Evolutionary conservation across 306 rosid genomes (phyloP).

Genomic region (Cyclanthera cordifolia): DNA sequence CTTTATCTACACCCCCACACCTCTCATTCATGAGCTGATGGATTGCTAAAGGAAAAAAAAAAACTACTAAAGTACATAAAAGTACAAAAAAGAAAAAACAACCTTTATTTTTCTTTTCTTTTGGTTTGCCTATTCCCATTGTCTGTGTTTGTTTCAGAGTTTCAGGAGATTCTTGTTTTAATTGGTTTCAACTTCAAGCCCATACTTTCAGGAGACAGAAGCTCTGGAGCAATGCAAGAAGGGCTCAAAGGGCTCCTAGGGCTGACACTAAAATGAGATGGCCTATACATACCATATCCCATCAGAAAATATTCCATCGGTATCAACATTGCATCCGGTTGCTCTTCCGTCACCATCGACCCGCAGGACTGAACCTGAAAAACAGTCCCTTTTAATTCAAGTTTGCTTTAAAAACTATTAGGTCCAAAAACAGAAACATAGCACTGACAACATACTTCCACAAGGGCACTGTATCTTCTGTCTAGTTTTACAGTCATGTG

Average conservation of each 20-base stretch:
- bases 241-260: conserved; percentile 82
- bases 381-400: too few relatives aligned
- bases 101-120: too few relatives aligned
- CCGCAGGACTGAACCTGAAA: conserved; percentile 98
- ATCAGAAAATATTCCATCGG: conserved; percentile 82
- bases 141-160: too few relatives aligned
- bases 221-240: conserved; percentile 84
- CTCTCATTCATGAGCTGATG: too few relatives aligned
- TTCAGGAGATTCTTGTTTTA: conserved; percentile 61
- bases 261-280: conserved; percentile 51
- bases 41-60: too few relatives aligned
- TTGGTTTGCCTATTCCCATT: too few relatives aligned
- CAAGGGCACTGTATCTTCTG: conserved; percentile 65
- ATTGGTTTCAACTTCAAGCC: conserved; percentile 87
- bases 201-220: conserved; percentile 95
- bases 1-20: too few relatives aligned
- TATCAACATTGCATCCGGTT: conserved; percentile 89
- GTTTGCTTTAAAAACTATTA: too few relatives aligned
- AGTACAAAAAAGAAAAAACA: too few relatives aligned
- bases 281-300: conserved; percentile 79
- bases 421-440: too few relatives aligned
- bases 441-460: conserved; percentile 51
- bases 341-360: conserved; percentile 94
- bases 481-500: conserved; percentile 75
- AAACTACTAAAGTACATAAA: too few relatives aligned